Base-by-base conservation (phyloP, 768 basidiomycete species). In the Boletus tylopilopsis region DNA sequence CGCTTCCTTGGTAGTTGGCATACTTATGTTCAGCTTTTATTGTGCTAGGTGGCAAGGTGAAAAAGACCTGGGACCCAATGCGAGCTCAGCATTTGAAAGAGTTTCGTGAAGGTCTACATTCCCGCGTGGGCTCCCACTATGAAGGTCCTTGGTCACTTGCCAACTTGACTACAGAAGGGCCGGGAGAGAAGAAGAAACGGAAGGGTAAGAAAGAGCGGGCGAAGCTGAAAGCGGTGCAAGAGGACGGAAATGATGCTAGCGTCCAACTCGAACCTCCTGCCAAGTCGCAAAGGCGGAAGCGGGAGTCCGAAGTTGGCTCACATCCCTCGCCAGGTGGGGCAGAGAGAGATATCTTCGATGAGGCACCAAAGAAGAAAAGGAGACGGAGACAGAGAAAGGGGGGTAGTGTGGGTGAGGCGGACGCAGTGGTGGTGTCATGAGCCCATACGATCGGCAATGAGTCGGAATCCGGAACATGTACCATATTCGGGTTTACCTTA, bases 141-240 rank as follows among this genome's bases (percentile, higher is more conserved):
- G 55, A 53, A 21, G 62, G 47, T 35, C 19, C 54, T 19, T 65
- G 64, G 64, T 58, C 57, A 21, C 24, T 62, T 25, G 43, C 42
- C 18, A 44, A 39, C 10, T 23, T 41, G 6, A 53, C 16, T 21
- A 22, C 30, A 1, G 61, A 30, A 16, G 52, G 47, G 35, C 57
- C 59, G 9, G 59, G 52, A 45, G 56, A 58, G 38, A 68, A 64
- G 54, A 86, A 85, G 74, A 85, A 82, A 68, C 66, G 85, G 58
- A 84, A 75, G 58, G 84, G 84, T 12, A 85, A 79, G 75, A 86
- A 85, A 68, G 84, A 87, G 67, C 73, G 84, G 30, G 69, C 77
- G 71, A 79, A 72, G 55, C 55, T 74, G 57, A 83, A 75, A 57
- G 63, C 57, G n/a, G 62, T 54, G 24, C 67, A 37, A 27, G 62